Base-by-base conservation (phyloP, 306 rosid species). In the Urtica urens region DNA sequence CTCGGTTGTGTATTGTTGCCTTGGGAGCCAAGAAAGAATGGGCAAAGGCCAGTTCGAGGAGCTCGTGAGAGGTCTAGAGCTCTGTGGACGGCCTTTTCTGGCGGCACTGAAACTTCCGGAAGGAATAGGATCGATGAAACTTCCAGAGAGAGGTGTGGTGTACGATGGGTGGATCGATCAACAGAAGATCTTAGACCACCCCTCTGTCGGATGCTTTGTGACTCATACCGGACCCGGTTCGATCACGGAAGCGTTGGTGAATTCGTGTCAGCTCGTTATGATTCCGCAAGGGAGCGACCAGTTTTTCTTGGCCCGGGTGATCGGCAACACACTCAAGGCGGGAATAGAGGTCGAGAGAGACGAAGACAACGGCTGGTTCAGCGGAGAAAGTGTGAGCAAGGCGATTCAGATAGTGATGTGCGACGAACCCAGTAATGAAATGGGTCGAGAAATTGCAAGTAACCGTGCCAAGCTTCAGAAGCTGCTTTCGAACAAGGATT, bases 141-240 rank as follows among this genome's bases (percentile, higher is more conserved):
- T 69, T 10, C 27, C 60, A 25, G 73, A 62, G 46, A 82, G 67
- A 72, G 90, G 86, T 46, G 38, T 82, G 28, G 79, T 86, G 35
- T 39, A 57, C 22, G 83, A 74, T 4, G 81, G 69, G 27, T 82
- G 96, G 96, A 60, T 86, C 48, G 81, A 77, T 10, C 90, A 82
- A 7, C 83, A 71, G 42, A 21, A 64, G 54, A 68, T 86, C 16
- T 48, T 82, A 64, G 69, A 56, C 44, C 90, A 79, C 65, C 76
- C 79, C 23, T 79, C 86, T 1, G 80, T 86, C 23, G 95, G 93
- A 24, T 81, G 88, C 68, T 81, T 81, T 51, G 82, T 85, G 13
- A 78, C 95, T 5, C 93, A 85, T 48, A 81, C 87, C 27, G 93
- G 95, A 16, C 62, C 85, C 1, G 87, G 93, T 14, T 78, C 95